phyloP scores from a whole-genome alignment of 805 yeast species.

The Saturnispora gosingensis region DNA sequence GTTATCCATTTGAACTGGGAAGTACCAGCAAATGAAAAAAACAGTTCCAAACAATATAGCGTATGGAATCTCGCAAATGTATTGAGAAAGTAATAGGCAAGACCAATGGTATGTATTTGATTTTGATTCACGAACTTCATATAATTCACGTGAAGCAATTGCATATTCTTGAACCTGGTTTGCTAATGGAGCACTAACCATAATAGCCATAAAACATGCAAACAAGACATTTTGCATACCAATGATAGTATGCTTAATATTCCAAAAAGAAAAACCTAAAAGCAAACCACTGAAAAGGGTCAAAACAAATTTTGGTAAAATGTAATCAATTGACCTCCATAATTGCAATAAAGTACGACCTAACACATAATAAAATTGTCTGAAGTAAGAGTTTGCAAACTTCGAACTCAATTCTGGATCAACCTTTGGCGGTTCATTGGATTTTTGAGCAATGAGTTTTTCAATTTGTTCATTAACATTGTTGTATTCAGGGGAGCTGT shows the following conservation, averaged over 20 bases:
- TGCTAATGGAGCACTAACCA: conserved; percentile 47
- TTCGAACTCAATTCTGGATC: conserved; percentile 13
- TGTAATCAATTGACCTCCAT: conserved; percentile 41
- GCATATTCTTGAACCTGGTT: conserved; percentile 59
- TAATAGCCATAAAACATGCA: conserved; percentile 43
- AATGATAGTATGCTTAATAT: conserved; percentile 39
- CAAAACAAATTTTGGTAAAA: conserved; percentile 37
- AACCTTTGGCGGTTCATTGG: conserved; percentile 7
- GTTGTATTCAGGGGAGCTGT: conserved; percentile 22
- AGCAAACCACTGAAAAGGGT: conserved; percentile 34
- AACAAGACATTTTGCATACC: conserved; percentile 55
- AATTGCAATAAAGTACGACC: conserved; percentile 32
- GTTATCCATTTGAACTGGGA: conserved; percentile 28
- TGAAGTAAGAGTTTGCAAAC: conserved; percentile 39
- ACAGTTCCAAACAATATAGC: conserved; percentile 39
- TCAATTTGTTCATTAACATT: conserved; percentile 24
- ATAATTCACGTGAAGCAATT: conserved; percentile 47
- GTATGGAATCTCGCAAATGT: conserved; percentile 53
- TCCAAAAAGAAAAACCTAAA: conserved; percentile 52
- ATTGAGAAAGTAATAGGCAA: conserved; percentile 44
- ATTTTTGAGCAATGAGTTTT: conserved; percentile 16
- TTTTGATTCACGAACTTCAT: conserved; percentile 59
- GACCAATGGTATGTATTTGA: conserved; percentile 72
- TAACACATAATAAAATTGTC: conserved; percentile 29
- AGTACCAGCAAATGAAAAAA: conserved; percentile 33